Base-by-base conservation (phyloP, 805 yeast species). In the Pichia membranifaciens region DNA sequence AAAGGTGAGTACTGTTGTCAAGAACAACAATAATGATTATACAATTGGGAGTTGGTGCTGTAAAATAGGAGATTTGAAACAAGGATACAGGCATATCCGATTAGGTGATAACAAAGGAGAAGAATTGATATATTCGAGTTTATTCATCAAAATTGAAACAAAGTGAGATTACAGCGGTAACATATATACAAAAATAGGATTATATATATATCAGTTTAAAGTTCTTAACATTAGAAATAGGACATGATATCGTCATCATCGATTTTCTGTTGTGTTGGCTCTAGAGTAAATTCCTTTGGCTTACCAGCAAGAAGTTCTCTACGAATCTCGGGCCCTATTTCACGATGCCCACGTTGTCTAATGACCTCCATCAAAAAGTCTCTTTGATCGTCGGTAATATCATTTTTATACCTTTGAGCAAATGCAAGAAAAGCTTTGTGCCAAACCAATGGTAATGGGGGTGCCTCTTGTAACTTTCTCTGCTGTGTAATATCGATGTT, bases 331-430 rank as follows among this genome's bases (percentile, higher is more conserved):
- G 96, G 95, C 2, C 96, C 90, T 50, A 93, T 86, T 23, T 82
- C 85, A 51, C 74, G 84, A 62, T 93, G 99, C 43, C 82, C 83
- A 68, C 96, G 84, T 62, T 84, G 90, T 68, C 96, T 83, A 17
- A 89, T 79, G 4, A 96, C 90, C 58, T 91, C 97, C 62, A 93
- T 69, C 51, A 93, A 71, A 67, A 91, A 88, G 58, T 93, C 99
- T 64, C 96, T 78, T 73, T 93, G 99, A 64, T 93, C 99, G 58
- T 88, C 96, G n/a, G 99, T 93, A 50, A 93, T 87, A 72, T 93
- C 99, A 62, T 93, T 91, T 66, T 91, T 93, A 65, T 93, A 93
- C 54, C 96, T 77, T 70, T 90, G 97, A 32, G 97, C 96, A 71
- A 93, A 93, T 2, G 93, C 84, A 48, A 93, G 73, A 61, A 93